Evolutionary conservation across 2,329 filamentous ascomycete species (phyloP), one percentile per base, ranked within the genome.

Genomic region (Helminthosporium solani): DNA sequence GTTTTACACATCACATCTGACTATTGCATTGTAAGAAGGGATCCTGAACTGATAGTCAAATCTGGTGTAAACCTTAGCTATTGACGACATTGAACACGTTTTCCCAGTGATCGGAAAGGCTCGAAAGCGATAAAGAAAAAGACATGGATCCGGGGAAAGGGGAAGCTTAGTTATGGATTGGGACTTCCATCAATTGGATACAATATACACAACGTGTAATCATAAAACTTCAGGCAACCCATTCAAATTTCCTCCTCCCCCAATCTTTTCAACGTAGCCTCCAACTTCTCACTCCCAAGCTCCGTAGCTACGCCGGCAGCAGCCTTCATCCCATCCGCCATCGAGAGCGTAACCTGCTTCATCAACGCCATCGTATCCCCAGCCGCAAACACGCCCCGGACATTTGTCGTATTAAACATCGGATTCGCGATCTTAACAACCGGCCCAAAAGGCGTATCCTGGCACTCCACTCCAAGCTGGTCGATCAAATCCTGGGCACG

Each of bases 321-420:
- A 7, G 62, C 63, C 39, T 63, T 64, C 18, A 65, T 25, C 0
- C 63, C 64, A 15, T 65, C 60, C 1, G 54, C 53, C 62, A 66
- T 63, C 0, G 64, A 58, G 38, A 66, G 46, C 6, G 53, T 54
- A n/a, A 54, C 61, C 40, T 66, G 63, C 51, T 68, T 67, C 56
- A 68, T 62, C 50, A 56, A 41, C 0, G 50, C 47, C 57, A 63
- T 64, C 1, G 60, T 67, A 61, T 84, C 80, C 0, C 81, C 81
- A 1, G 70, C 77, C 0, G 78, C 79, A 63, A 78, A 81, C 2
- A 78, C 75, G 0, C 80, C 80, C 2, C 65, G 61, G 0, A 80
- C 71, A 43, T 61, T 78, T 3, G 79, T 80, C 58, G 75, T 70
- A 33, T 74, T 69, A 54, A 80, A 78, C 28, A 78, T 77, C 2